Percentiles rank a stretch among this genome's conserved stretches.
Evolutionary conservation across 83 land plant genomes (phyloP).

Genomic region (Thuja plicata): DNA sequence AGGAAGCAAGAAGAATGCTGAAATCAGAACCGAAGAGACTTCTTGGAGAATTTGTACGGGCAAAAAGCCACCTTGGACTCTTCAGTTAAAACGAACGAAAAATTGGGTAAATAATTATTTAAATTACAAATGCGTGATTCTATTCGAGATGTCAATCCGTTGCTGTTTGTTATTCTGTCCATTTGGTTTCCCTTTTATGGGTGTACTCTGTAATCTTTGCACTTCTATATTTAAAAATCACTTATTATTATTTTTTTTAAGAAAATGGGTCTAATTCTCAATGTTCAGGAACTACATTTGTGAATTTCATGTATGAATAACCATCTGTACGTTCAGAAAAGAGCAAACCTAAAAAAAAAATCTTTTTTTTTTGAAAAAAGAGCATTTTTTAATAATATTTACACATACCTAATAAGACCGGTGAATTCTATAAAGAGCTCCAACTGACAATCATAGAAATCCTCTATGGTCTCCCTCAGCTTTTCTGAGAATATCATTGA

Average conservation of each 20-base stretch:
- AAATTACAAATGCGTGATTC: too few species aligned
- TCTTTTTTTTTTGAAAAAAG: neutral
- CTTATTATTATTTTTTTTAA: neutral
- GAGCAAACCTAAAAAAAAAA: neutral
- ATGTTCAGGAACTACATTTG: neutral
- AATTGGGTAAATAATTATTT: too few species aligned
- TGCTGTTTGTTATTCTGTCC: too few species aligned
- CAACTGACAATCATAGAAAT: slow-evolving; percentile 67
- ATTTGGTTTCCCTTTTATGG: too few species aligned
- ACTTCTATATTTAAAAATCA: too few species aligned
- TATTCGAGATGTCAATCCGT: too few species aligned
- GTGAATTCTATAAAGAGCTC: slow-evolving; percentile 86
- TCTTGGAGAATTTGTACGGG: too few species aligned
- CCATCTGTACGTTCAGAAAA: neutral
- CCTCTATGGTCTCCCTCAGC: slow-evolving; percentile 76
- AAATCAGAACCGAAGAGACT: too few species aligned
- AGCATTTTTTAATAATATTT: neutral
- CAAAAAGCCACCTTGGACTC: too few species aligned
- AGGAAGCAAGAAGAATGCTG: too few species aligned
- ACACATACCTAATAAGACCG: slow-evolving; percentile 77
- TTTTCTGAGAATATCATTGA: slow-evolving; percentile 35
- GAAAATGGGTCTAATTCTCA: neutral
- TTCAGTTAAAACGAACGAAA: too few species aligned
- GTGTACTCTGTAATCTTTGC: too few species aligned
- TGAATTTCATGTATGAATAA: neutral